These are phyloP conservation scores for Arthrobotrys musiformis DNA, from an alignment of 2,329 filamentous ascomycete species.

Conservation along the genomic window DNA sequence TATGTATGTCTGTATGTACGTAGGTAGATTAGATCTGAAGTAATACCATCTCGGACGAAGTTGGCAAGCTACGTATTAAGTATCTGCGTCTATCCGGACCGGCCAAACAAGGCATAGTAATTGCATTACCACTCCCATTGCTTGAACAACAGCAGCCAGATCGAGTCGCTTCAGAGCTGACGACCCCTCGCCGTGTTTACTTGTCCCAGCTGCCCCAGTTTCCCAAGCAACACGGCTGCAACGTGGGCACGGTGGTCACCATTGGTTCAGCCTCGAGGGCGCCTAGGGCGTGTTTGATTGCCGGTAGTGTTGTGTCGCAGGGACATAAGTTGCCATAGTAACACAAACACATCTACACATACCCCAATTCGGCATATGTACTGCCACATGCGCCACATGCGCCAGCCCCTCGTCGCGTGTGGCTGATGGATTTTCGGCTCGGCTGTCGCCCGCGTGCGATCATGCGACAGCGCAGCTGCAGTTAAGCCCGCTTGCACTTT, in stretches of 20 bases:
- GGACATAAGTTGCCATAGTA: constrained; percentile 29
- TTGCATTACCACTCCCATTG: neutral
- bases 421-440: neutral
- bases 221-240: constrained; percentile 36
- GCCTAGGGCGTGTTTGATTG: no score
- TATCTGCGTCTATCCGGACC: neutral
- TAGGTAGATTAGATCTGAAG: no score
- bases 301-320: neutral
- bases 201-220: constrained; percentile 16
- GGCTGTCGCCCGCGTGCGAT: constrained; percentile 11
- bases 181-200: constrained; percentile 11
- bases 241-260: neutral
- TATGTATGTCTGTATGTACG: no score
- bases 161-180: neutral
- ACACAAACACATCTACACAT: constrained; percentile 6
- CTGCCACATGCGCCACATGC: neutral
- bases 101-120: constrained; percentile 17
- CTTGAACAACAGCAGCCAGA: no score
- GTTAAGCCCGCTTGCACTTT: neutral
- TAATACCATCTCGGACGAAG: constrained; percentile 2
- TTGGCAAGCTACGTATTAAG: constrained; percentile 1
- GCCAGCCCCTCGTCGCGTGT: neutral
- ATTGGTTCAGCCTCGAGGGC: constrained; percentile 5
- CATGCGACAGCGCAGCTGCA: neutral
- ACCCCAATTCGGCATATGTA: neutral